Conservation (phyloP, 2,329 filamentous ascomycete genomes). For the Exophiala dermatitidis region DNA sequence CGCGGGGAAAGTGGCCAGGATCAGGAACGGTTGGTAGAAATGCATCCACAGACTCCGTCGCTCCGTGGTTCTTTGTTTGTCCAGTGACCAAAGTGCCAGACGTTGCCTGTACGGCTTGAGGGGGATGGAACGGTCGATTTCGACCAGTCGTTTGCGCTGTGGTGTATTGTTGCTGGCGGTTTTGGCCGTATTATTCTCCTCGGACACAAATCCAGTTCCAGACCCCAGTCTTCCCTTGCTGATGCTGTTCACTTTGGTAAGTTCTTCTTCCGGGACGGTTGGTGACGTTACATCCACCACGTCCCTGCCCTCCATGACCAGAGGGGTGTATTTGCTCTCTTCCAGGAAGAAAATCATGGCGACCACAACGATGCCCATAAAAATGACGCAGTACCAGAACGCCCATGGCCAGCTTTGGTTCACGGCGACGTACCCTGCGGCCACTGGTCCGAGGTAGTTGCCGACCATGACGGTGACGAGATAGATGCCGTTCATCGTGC, state of each 20-base stretch:
- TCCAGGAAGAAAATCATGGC: slow-evolving; percentile 34
- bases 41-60: slow-evolving; percentile 30
- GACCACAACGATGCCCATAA: slow-evolving; percentile 28
- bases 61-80: slow-evolving; percentile 18
- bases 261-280: slow-evolving; percentile 1
- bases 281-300: background rate
- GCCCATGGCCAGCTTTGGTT: slow-evolving; percentile 34
- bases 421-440: slow-evolving; percentile 32
- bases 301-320: slow-evolving; percentile 19
- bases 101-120: slow-evolving; percentile 28
- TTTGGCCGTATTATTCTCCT: slow-evolving; percentile 13
- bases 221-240: slow-evolving; percentile 5
- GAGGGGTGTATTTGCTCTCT: slow-evolving; percentile 32
- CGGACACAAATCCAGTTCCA: slow-evolving; percentile 11
- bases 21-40: slow-evolving; percentile 31
- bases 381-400: slow-evolving; percentile 33
- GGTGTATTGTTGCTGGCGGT: background rate
- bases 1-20: slow-evolving; percentile 34
- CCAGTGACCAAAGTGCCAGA: slow-evolving; percentile 27
- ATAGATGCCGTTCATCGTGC: slow-evolving; percentile 46
- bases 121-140: slow-evolving; percentile 29
- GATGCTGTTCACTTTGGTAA: slow-evolving; percentile 15
- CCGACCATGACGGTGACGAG: slow-evolving; percentile 37
- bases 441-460: slow-evolving; percentile 32
- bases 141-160: slow-evolving; percentile 7